Conservation (phyloP, 257 asterid genomes). For the Buddleja alternifolia region DNA sequence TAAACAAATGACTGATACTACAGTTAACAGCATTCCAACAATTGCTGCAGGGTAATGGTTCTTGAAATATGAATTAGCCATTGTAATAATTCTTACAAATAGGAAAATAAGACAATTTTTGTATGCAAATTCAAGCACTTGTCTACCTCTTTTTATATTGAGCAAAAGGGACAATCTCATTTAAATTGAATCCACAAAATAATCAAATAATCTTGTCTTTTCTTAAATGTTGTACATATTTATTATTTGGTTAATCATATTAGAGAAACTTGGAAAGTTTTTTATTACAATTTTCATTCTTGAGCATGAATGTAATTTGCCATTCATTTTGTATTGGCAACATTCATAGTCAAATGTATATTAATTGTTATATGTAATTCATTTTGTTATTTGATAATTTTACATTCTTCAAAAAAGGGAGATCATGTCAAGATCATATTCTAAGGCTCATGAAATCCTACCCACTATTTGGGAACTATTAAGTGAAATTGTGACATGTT, state of each 20-base stretch:
- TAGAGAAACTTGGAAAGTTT: neutral
- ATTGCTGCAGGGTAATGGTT: neutral
- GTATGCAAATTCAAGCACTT: neutral
- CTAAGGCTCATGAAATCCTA: too few species aligned
- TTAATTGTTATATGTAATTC: too few species aligned
- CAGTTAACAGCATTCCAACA: conserved; percentile 11
- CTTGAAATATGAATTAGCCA: conserved; percentile 22
- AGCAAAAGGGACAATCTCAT: neutral
- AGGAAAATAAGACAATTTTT: neutral
- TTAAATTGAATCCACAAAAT: neutral
- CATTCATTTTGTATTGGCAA: neutral
- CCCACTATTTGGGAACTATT: too few species aligned
- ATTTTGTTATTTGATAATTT: too few species aligned
- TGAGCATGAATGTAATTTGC: neutral
- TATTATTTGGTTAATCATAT: neutral
- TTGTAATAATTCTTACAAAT: conserved; percentile 12
- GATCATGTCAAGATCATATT: too few species aligned
- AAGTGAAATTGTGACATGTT: too few species aligned
- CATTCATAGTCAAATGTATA: too few species aligned
- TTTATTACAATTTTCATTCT: neutral
- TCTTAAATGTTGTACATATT: neutral
- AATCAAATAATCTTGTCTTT: conserved; percentile 15
- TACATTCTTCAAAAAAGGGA: too few species aligned
- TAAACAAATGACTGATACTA: neutral
- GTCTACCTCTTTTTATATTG: neutral